phyloP scores from a whole-genome alignment of 805 yeast genomes.

The Saccharomycopsis malanga region DNA sequence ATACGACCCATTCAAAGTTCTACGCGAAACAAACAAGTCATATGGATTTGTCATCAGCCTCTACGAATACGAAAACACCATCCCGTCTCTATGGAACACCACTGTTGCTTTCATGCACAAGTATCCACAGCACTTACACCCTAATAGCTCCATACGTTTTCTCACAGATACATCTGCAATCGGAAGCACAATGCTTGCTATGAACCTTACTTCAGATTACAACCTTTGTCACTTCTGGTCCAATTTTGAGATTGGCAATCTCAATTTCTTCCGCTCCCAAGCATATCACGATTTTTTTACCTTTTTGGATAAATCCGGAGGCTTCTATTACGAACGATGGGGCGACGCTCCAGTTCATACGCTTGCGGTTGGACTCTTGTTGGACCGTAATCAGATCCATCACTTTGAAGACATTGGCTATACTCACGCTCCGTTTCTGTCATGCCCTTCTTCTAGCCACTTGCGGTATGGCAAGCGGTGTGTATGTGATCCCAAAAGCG shows the following conservation, averaged over 20 bases:
- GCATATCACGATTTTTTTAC: constrained; percentile 57
- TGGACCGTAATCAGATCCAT: constrained; percentile 55
- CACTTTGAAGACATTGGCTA: constrained; percentile 83
- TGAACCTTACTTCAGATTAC: constrained; percentile 48
- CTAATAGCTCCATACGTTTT: constrained; percentile 53
- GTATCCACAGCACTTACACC: constrained; percentile 56
- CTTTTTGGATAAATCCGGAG: constrained; percentile 58
- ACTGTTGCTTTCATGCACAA: constrained; percentile 55
- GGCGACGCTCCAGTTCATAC: constrained; percentile 94
- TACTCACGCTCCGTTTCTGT: constrained; percentile 59
- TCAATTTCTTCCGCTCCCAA: constrained; percentile 63
- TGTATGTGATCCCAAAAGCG: constrained; percentile 46
- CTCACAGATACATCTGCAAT: constrained; percentile 47
- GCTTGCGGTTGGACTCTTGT: constrained; percentile 53
- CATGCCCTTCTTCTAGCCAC: constrained; percentile 50
- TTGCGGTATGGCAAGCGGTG: constrained; percentile 52
- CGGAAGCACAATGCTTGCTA: constrained; percentile 34
- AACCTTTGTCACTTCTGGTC: constrained; percentile 86
- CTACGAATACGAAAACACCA: constrained; percentile 76
- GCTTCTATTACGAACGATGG: constrained; percentile 86
- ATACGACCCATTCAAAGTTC: constrained; percentile 78
- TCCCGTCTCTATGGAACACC: constrained; percentile 76
- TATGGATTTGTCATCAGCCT: constrained; percentile 85
- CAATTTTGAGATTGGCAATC: constrained; percentile 70
- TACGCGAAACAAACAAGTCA: constrained; percentile 68